These are phyloP conservation scores for Hyphodiscus hymeniophilus DNA, from an alignment of 495 filamentous ascomycete species.

Conservation along the genomic window DNA sequence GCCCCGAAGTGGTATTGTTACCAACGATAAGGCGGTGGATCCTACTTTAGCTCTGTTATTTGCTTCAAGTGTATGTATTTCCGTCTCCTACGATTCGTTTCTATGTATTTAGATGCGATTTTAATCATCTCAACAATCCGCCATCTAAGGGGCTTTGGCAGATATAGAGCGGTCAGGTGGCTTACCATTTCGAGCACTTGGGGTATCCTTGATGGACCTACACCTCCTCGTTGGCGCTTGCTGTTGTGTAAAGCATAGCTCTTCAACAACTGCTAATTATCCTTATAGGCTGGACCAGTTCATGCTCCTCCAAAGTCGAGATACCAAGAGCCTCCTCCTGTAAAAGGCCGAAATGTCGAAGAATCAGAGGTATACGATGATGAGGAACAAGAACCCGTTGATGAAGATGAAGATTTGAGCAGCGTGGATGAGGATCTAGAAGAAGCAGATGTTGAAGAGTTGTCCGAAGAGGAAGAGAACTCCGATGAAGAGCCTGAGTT, in stretches of 20 bases:
- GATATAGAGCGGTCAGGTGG: too few relatives aligned
- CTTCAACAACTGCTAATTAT: constrained; percentile 7
- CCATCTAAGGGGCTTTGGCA: too few relatives aligned
- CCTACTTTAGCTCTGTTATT: constrained; percentile 73
- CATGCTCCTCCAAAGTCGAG: constrained; percentile 45
- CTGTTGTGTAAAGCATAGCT: background rate
- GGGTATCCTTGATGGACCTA: too few relatives aligned
- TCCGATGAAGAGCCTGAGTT: constrained; percentile 14
- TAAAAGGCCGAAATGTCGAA: constrained; percentile 22
- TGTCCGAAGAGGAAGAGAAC: constrained; percentile 25
- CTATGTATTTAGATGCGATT: too few relatives aligned
- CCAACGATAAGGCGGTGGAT: constrained; percentile 50
- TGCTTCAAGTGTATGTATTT: constrained; percentile 62
- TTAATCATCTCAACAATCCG: too few relatives aligned
- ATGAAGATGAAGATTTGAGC: constrained; percentile 30
- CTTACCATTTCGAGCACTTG: too few relatives aligned
- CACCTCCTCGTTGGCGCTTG: too few relatives aligned
- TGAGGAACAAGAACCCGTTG: constrained; percentile 32
- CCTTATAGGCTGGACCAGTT: constrained; percentile 57
- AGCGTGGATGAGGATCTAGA: constrained; percentile 30
- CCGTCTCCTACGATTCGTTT: too few relatives aligned
- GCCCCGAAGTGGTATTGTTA: constrained; percentile 14
- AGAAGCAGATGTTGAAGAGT: constrained; percentile 18
- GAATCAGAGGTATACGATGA: constrained; percentile 35
- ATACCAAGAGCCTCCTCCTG: constrained; percentile 29